Percentiles rank a stretch among this genome's conserved stretches.
Conservation (phyloP, 257 asterid species). For the Henckelia pumila region DNA sequence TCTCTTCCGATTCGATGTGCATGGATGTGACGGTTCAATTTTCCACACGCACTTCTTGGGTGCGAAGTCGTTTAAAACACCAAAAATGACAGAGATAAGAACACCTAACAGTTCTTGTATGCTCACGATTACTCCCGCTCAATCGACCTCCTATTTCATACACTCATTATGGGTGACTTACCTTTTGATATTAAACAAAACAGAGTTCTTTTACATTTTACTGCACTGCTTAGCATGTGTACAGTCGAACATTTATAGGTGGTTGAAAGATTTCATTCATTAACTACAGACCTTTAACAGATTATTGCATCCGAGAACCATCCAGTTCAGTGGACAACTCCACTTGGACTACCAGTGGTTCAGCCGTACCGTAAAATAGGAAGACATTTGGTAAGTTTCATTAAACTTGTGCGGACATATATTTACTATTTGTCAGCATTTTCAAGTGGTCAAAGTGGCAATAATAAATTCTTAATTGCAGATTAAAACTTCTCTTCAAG, state of each 20-base stretch:
- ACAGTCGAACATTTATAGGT: constrained; percentile 4
- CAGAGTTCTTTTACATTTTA: constrained; percentile 4
- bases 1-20: no score
- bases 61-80: no score
- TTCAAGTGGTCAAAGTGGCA: constrained; percentile 7
- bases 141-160: not conserved
- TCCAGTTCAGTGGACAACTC: constrained; percentile 95
- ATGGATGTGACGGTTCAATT: no score
- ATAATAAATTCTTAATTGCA: constrained; percentile 35
- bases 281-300: constrained; percentile 41
- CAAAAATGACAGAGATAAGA: no score
- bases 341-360: constrained; percentile 98
- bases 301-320: constrained; percentile 83
- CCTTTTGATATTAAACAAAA: not conserved
- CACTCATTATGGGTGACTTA: not conserved
- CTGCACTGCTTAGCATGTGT: not conserved
- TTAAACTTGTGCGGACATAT: constrained; percentile 9
- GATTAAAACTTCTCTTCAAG: constrained; percentile 92
- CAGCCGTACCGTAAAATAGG: constrained; percentile 85
- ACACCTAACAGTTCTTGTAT: no score
- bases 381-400: constrained; percentile 64
- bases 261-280: constrained; percentile 17
- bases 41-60: no score
- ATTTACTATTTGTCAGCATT: constrained; percentile 10
- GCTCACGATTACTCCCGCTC: no score